Base-by-base conservation (phyloP, 202 grass and related monocot genomes). In the Dendrocalamus latiflorus region DNA sequence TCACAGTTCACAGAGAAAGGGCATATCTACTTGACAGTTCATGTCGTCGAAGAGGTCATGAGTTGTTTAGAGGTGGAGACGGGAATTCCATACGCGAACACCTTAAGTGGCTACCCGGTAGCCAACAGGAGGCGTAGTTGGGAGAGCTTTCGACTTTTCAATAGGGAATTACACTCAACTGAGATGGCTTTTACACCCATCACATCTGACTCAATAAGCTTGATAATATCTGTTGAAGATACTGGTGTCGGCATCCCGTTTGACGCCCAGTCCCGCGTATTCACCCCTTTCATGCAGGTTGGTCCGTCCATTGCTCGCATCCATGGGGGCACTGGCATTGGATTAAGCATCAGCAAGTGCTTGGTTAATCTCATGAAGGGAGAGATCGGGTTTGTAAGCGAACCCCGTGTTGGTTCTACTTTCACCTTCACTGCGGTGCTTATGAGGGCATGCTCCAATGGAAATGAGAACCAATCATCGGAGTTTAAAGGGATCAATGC, bases 231-330 rank as follows among this genome's bases (percentile, higher is more conserved):
- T 22, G 96, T 99, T 87, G 96, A 99, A 85, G 96, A 99, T 83
- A 99, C 96, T 2, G 96, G 96, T 22, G 91, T 86, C 12, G 96
- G 96, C 48, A 99, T 99, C 76, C 96, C 96, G 3, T 77, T 22
- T 38, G 96, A 99, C 78, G 89, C 96, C 22, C 96, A 99, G 71
- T 96, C 91, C 73, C 88, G 88, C 1, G 55, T 99, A 45, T 99
- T 99, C 85, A 99, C 81, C 37, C 96, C 93, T 84, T 99, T 94
- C 69, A 99, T 99, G 96, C 96, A 99, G 88, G 91, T 92, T 50
- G 85, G 91, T 28, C 96, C 96, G 14, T 99, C 96, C 17, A 85
- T 96, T 88, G 81, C 96, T 24, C 89, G 93, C 70, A 96, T 96
- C 84, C 96, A 99, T 87, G 96, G 96, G 21, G 96, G 96, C 22